These are phyloP conservation scores for Trichosporon coremiiforme DNA, from an alignment of 1,284 basidiomycete genomes.

Conservation along the genomic window DNA sequence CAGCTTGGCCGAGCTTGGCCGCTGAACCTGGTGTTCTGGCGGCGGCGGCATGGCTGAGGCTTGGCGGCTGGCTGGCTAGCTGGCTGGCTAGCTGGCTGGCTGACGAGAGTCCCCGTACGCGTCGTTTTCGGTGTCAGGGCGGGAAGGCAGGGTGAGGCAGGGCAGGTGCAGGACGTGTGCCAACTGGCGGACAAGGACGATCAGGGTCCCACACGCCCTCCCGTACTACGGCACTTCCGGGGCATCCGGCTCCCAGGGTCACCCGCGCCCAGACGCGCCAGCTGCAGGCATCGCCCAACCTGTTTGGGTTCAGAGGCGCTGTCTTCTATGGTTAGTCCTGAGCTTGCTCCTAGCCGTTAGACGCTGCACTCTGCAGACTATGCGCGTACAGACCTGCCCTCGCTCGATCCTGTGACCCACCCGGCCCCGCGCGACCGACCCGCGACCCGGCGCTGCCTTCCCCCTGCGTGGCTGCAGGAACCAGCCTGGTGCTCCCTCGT, in stretches of 20 bases:
- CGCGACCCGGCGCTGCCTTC: background rate
- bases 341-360: background rate
- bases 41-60: background rate
- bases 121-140: constrained; percentile 5
- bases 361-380: background rate
- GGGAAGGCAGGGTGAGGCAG: background rate
- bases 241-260: background rate
- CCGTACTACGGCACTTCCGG: constrained; percentile 17
- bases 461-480: background rate
- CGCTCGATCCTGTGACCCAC: background rate
- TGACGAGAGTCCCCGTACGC: constrained; percentile 6
- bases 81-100: background rate
- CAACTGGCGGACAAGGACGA: constrained; percentile 3
- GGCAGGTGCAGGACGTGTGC: background rate
- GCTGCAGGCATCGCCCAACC: background rate
- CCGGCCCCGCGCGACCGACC: constrained; percentile 3
- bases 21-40: too few relatives aligned
- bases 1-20: background rate
- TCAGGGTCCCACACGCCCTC: background rate
- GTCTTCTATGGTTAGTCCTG: background rate
- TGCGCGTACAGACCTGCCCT: background rate
- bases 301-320: constrained; percentile 19
- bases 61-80: background rate
- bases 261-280: background rate
- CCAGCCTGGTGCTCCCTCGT: background rate